Evolutionary conservation across 306 rosid genomes (phyloP).

Genomic region (Begonia masoniana): DNA sequence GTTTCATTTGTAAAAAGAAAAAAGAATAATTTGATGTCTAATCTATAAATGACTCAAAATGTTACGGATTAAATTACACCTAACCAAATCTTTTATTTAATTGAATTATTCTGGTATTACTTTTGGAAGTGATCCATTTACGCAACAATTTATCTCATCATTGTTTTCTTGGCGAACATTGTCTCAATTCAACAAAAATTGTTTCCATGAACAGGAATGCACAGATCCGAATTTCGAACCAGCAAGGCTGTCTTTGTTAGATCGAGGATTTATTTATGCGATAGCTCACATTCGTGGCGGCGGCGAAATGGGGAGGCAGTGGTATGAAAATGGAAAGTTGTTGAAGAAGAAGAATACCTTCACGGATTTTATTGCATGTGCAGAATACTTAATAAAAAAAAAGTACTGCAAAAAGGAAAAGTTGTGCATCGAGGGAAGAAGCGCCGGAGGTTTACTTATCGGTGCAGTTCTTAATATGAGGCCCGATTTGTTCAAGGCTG

Average conservation of each 20-base stretch:
- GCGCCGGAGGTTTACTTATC: conserved; percentile 92
- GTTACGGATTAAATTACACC: too few relatives aligned
- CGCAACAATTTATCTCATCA: too few relatives aligned
- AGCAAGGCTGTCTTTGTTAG: conserved; percentile 75
- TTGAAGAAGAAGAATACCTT: conserved; percentile 81
- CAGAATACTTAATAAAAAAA: conserved; percentile 67
- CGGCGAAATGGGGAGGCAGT: conserved; percentile 97
- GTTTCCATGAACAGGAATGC: conserved; percentile 38
- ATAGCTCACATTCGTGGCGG: conserved; percentile 95
- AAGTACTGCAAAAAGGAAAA: conserved; percentile 65
- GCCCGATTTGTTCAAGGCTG: conserved; percentile 93
- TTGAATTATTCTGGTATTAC: too few relatives aligned
- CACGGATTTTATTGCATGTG: conserved; percentile 83
- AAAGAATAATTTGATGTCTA: too few relatives aligned
- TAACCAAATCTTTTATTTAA: too few relatives aligned
- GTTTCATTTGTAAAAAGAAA: too few relatives aligned
- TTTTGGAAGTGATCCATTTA: too few relatives aligned
- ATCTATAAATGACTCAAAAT: too few relatives aligned
- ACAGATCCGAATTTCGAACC: conserved; percentile 66
- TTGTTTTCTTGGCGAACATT: background rate
- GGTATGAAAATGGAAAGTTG: conserved; percentile 93
- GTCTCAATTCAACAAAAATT: too few relatives aligned
- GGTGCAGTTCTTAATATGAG: conserved; percentile 97
- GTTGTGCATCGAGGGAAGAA: conserved; percentile 74
- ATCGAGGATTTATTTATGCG: conserved; percentile 74